Evolutionary conservation across 768 basidiomycete species (phyloP), one percentile per base, ranked within the genome.

Genomic region (Piloderma croceum): DNA sequence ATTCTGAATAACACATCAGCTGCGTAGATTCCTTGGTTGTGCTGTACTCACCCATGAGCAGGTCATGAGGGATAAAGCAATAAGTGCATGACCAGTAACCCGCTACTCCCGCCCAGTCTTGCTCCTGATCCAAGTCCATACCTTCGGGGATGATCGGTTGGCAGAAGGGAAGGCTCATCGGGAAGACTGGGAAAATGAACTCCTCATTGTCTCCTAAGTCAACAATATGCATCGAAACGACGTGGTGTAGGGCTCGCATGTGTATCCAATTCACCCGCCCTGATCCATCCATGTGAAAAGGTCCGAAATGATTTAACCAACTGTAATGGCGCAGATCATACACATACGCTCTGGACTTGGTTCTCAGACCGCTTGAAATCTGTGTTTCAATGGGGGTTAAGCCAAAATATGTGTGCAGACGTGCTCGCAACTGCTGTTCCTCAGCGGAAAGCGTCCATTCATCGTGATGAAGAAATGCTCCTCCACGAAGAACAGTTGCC

Each of bases 31-130:
- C 15, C 27, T 11, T 24, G 13, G 21, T 23, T 20, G n/a, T 6
- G 11, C 24, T 24, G 37, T 11, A 64, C 81, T 56, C 50, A 85
- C 82, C 60, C 31, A 82, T 49, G 25, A 86, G 66, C 34, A 79
- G 79, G 5, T 79, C 61, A 50, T 86, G 82, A 53, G 86, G 82
- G 38, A 74, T 70, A 51, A 81, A 86, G 38, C 73, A 77, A 50
- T 83, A 84, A n/a, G 74, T 70, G 10, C 77, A 70, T 4, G 63
- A 59, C 83, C 83, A 86, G 12, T 57, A 23, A 0, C 83, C 83
- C 23, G 65, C 63, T 0, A 85, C 58, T 3, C 77, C 76, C 2
- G 72, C 77, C 79, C 79, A 80, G 54, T 81, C 79, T 32, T 50
- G 43, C 37, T 59, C 63, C 31, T 57, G 49, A 31, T 63, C 57